Base-by-base conservation (phyloP, 1,284 basidiomycete genomes). In the Xanthoconium separans region DNA sequence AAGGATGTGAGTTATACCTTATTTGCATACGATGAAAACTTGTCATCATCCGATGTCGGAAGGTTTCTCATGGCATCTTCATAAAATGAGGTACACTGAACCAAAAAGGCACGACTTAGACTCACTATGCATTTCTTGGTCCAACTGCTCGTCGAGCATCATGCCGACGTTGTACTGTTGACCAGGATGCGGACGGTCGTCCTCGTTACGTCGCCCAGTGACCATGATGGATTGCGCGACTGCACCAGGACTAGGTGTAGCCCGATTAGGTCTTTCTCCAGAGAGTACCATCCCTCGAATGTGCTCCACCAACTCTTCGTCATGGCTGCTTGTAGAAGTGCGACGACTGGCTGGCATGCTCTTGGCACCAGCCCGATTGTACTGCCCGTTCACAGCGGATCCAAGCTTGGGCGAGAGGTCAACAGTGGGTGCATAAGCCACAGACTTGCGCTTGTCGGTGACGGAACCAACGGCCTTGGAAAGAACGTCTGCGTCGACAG, bases 1-100 rank as follows among this genome's bases (percentile, higher is more conserved):
- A 44, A 6, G 20, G 54, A 40, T 15, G 47, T 11, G 30, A 72
- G 49, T 27, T 77, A 56, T 66, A 91, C 91, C 80, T 91, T 90
- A 68, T 77, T 82, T 18, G 78, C 70, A 63, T 83, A 87, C 34
- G 78, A 72, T 57, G 77, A 70, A 67, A 76, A 96, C 73, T 93
- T 94, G 76, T 95, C 93, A 65, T 96, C 91, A 66, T 95, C 94
- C 45, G 92, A 93, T 41, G 91, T 93, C 29, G 92, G 92, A 47
- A 97, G 78, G 71, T 95, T 89, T 71, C 87, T 85, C 82, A 95
- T 94, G 4, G 93, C 92, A 74, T 93, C 92, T 93, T 68, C 24
- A 58, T 49, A 59, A 56, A 40, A 65, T 63, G 58, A 62, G 61
- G 53, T 24, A 50, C 36, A 55, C 39, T 34, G 33, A 15, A 59